phyloP scores from a whole-genome alignment of 129 eudicot genomes.

The Flaveria linearis region DNA sequence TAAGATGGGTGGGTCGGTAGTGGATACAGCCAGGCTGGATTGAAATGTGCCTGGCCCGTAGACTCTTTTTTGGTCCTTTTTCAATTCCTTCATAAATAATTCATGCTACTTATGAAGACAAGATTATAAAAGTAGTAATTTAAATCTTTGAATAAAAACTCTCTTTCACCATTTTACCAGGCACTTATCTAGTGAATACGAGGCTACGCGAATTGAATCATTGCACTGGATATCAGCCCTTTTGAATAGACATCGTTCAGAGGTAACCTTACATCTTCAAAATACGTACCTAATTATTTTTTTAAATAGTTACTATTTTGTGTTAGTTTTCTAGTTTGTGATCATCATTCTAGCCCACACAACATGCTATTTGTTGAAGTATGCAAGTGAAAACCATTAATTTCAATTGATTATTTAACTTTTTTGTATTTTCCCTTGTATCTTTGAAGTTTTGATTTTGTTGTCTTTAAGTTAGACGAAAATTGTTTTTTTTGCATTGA shows the following conservation, averaged over 20 bases:
- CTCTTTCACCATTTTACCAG: conserved; percentile 39
- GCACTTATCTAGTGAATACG: conserved; percentile 86
- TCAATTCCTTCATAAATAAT: not conserved
- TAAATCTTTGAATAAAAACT: not conserved
- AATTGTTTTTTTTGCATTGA: not conserved
- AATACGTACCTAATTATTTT: not conserved
- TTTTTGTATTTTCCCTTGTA: not conserved
- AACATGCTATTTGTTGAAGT: not conserved
- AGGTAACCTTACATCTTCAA: conserved; percentile 44
- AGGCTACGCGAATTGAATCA: conserved; percentile 96
- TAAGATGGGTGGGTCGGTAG: conserved; percentile 20
- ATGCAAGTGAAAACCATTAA: not conserved
- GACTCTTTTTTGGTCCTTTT: not conserved
- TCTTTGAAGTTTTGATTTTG: not conserved
- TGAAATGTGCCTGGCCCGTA: not conserved
- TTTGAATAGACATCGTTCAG: conserved; percentile 67
- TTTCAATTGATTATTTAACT: not conserved
- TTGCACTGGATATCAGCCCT: conserved; percentile 94
- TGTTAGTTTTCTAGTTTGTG: not conserved
- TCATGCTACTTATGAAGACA: not conserved
- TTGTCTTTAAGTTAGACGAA: not conserved
- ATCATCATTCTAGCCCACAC: not conserved
- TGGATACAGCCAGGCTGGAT: not conserved
- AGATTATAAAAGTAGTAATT: not conserved
- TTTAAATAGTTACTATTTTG: not conserved